Evolutionary conservation across 2,329 filamentous ascomycete species (phyloP).

Genomic region (Fusarium sp.): DNA sequence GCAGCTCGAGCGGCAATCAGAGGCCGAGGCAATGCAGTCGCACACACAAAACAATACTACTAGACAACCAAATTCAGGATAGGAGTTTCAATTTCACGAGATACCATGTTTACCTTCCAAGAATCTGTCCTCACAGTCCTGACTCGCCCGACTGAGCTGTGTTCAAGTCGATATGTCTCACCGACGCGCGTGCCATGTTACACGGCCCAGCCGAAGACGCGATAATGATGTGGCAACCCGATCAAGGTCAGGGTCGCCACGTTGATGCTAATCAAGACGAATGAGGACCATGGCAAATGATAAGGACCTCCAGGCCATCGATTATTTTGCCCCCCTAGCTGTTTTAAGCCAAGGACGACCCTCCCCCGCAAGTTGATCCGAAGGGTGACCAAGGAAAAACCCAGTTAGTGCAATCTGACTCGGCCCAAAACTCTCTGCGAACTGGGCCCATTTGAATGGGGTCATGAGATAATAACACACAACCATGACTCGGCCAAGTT

Average conservation of each 20-base stretch:
- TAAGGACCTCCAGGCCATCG: not conserved
- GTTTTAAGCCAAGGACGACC: not conserved
- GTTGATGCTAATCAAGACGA: not conserved
- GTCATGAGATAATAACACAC: constrained; percentile 1
- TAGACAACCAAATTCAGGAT: constrained; percentile 19
- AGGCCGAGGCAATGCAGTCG: constrained; percentile 33
- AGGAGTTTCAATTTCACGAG: not conserved
- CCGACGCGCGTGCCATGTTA: not conserved
- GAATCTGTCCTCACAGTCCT: not conserved
- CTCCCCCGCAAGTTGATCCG: not conserved
- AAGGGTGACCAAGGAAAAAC: not conserved
- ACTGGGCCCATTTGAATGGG: not conserved
- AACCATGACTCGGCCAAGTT: not conserved
- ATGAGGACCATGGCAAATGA: not conserved
- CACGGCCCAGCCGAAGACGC: not conserved
- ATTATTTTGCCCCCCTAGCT: not conserved
- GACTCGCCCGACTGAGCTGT: not conserved
- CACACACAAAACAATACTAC: constrained; percentile 16
- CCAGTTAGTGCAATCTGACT: not conserved
- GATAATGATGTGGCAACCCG: not conserved
- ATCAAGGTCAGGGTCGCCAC: not conserved
- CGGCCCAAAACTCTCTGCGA: not conserved
- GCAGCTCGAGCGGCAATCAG: constrained; percentile 32
- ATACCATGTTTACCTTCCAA: not conserved
- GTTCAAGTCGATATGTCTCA: not conserved